phyloP scores from a whole-genome alignment of 352 stramenopile species.

The Phytophthora melonis region DNA sequence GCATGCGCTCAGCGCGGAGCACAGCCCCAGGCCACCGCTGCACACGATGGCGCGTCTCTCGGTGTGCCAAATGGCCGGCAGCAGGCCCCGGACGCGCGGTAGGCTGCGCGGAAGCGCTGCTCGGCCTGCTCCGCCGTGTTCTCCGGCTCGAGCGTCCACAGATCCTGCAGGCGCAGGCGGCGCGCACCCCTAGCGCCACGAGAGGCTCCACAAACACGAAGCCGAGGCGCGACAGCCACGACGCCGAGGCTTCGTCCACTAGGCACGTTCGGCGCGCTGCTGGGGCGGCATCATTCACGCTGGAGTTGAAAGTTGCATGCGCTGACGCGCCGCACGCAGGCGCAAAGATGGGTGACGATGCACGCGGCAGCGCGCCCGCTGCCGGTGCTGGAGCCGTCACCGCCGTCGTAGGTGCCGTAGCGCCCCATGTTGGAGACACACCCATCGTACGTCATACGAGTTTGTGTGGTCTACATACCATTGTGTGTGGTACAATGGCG shows the following conservation, averaged over 20 bases:
- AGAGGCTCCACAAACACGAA: constrained; percentile 51
- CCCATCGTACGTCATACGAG: constrained; percentile 24
- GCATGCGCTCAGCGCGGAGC: constrained; percentile 24
- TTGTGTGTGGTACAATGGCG: no score
- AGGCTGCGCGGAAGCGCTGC: constrained; percentile 41
- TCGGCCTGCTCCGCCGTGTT: constrained; percentile 35
- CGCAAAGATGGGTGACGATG: constrained; percentile 14
- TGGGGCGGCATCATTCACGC: neutral
- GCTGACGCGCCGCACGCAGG: neutral
- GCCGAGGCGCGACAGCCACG: constrained; percentile 42
- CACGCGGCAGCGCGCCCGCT: constrained; percentile 13
- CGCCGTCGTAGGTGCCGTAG: constrained; percentile 19
- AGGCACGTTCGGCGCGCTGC: constrained; percentile 8
- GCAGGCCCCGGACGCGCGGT: constrained; percentile 25
- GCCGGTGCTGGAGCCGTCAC: constrained; percentile 7
- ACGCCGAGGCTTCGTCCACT: constrained; percentile 24
- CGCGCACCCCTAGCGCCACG: constrained; percentile 32
- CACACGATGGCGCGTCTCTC: constrained; percentile 40
- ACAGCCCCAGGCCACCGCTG: constrained; percentile 34
- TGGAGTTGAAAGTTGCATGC: neutral
- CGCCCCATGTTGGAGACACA: constrained; percentile 10
- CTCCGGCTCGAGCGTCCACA: constrained; percentile 44
- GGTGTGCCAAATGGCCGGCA: constrained; percentile 35
- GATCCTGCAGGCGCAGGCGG: constrained; percentile 35
- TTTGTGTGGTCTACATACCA: no score